Conservation (phyloP, 768 basidiomycete species). For the Russula sp. region DNA sequence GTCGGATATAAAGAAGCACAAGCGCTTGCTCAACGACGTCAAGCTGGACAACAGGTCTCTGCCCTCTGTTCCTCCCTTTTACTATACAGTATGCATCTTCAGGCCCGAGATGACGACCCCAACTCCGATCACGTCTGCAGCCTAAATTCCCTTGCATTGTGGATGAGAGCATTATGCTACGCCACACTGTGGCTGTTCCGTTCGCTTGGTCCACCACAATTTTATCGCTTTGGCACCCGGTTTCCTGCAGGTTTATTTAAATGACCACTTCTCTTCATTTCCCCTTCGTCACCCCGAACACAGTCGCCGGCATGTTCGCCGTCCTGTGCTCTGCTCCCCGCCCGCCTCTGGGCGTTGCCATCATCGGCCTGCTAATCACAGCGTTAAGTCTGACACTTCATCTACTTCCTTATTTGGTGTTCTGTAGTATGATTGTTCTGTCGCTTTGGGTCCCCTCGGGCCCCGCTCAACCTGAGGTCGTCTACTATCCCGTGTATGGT, state of each 20-base stretch:
- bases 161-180: background rate
- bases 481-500: background rate
- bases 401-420: slow-evolving; percentile 4
- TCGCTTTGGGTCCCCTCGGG: slow-evolving; percentile 5
- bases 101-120: background rate
- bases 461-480: background rate
- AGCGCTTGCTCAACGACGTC: background rate
- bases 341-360: slow-evolving; percentile 12
- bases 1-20: background rate
- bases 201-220: slow-evolving; percentile 5
- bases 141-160: background rate
- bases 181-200: background rate
- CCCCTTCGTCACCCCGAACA: background rate
- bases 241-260: background rate
- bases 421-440: slow-evolving; percentile 5
- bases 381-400: slow-evolving; percentile 2
- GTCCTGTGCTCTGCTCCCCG: slow-evolving; percentile 4
- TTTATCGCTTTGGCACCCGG: background rate
- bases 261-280: background rate
- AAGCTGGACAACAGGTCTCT: background rate
- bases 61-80: no score
- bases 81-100: background rate
- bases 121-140: background rate
- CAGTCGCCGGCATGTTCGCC: slow-evolving; percentile 6
- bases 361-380: slow-evolving; percentile 5